phyloP scores from a whole-genome alignment of 139 green algal species.

The Spirogloea muscicola region DNA sequence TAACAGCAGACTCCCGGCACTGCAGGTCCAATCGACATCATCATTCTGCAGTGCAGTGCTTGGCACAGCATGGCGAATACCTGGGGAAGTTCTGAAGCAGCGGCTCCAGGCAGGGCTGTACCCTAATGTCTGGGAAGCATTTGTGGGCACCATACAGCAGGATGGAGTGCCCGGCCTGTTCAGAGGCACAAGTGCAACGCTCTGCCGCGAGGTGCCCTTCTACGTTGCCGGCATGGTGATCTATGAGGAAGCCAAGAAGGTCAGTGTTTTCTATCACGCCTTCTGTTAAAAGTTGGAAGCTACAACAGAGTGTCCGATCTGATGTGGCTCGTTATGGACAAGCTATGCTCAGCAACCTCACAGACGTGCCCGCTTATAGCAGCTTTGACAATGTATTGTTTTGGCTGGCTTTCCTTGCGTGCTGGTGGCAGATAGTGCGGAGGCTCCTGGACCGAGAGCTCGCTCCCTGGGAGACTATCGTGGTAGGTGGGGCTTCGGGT shows the following conservation, averaged over 20 bases:
- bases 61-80: slow-evolving; percentile 62
- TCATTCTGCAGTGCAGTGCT: slow-evolving; percentile 60
- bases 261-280: slow-evolving; percentile 1
- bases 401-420: neutral
- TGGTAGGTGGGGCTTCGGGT: slow-evolving; percentile 59
- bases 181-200: slow-evolving; percentile 53
- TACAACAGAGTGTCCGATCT: no score
- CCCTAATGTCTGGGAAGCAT: slow-evolving; percentile 50
- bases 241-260: slow-evolving; percentile 66
- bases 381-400: no score
- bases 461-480: slow-evolving; percentile 55
- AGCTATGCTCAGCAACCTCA: no score
- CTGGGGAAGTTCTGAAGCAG: slow-evolving; percentile 65
- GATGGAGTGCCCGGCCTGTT: slow-evolving; percentile 59
- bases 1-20: no score
- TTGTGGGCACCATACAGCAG: slow-evolving; percentile 39
- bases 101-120: slow-evolving; percentile 62
- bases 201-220: slow-evolving; percentile 68
- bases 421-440: slow-evolving; percentile 1
- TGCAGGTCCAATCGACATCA: slow-evolving; percentile 59
- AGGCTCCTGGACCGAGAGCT: slow-evolving; percentile 48
- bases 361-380: no score
- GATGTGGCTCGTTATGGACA: no score
- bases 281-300: no score
- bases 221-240: slow-evolving; percentile 68